phyloP scores from a whole-genome alignment of 1,284 basidiomycete species.

The Vanrija sp. region DNA sequence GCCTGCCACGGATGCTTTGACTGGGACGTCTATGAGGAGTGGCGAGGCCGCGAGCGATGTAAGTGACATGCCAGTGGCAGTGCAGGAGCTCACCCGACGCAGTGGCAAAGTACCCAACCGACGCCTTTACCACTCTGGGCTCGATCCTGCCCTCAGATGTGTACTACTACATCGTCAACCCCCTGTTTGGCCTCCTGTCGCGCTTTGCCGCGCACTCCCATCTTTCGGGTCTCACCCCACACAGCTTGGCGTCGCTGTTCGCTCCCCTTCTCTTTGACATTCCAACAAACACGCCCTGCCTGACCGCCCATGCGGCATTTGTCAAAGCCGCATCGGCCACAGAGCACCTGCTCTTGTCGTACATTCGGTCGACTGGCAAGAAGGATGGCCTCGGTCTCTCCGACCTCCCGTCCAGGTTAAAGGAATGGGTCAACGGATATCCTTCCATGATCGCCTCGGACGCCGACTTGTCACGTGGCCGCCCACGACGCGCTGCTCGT shows the following conservation, averaged over 20 bases:
- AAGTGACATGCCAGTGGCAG: conserved; percentile 35
- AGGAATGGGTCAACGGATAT: conserved; percentile 82
- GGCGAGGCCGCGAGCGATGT: conserved; percentile 73
- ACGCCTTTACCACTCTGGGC: conserved; percentile 61
- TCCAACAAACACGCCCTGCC: conserved; percentile 58
- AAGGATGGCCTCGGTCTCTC: conserved; percentile 55
- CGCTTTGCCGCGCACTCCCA: conserved; percentile 73
- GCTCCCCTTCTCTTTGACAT: conserved; percentile 71
- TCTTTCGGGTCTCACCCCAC: conserved; percentile 77
- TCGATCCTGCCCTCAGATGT: conserved; percentile 48
- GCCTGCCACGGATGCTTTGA: conserved; percentile 64
- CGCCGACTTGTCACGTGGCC: conserved; percentile 44
- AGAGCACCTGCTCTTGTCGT: conserved; percentile 80
- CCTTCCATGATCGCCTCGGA: conserved; percentile 60
- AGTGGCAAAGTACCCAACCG: conserved; percentile 65
- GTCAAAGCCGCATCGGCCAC: conserved; percentile 75
- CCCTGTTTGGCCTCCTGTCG: conserved; percentile 67
- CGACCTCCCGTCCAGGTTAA: conserved; percentile 69
- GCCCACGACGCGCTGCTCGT: conserved; percentile 66
- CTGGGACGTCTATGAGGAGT: conserved; percentile 72
- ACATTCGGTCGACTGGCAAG: conserved; percentile 70
- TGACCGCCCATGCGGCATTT: conserved; percentile 72
- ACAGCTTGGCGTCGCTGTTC: conserved; percentile 80
- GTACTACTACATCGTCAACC: conserved; percentile 60
- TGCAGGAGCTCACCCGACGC: conserved; percentile 1